Evolutionary conservation across 768 basidiomycete genomes (phyloP), one percentile per base, ranked within the genome.

Genomic region (Trametes maxima): DNA sequence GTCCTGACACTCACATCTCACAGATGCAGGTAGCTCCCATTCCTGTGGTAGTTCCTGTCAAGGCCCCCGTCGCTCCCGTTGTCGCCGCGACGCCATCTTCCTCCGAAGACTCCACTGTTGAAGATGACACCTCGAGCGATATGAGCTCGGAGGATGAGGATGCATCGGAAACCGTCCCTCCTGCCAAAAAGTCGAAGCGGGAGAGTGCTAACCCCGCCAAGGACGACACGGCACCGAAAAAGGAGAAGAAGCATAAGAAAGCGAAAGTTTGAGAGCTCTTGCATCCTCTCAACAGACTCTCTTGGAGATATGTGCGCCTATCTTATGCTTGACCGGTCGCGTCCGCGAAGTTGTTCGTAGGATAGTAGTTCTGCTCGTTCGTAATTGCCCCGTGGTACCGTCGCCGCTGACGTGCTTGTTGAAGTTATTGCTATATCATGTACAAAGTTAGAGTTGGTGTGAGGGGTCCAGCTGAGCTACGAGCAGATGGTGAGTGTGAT

Each of bases 191-290:
- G 63, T 39, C 65, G 49, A 71, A 70, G 67, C 65, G 65, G 46
- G 68, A 68, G 42, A 21, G 12, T 21, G 47, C 49, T 22, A 49
- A 57, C 36, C 65, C 73, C 1, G 67, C 68, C 40, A 72, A 73
- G 45, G 68, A 70, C 35, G 66, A 64, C 48, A 37, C 42, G 10
- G 16, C 48, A 17, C 19, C 56, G 25, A 67, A 74, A 49, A 69
- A 77, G 42, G 78, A 76, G 63, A 81, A 80, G 71, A 84, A 85
- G 70, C 71, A 77, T 60, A 74, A 75, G 62, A 74, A 69, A 60
- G 64, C 73, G 36, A 76, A 79, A 62, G 79, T 78, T 43, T 64
- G 57, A 64, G 33, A 17, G 47, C 24, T 40, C 21, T 1, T 16
- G 11, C 43, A 21, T 17, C 17, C 16, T 37, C 51, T 52, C 14